Conservation (phyloP, 2,329 filamentous ascomycete genomes). For the Zarea fungicola region DNA sequence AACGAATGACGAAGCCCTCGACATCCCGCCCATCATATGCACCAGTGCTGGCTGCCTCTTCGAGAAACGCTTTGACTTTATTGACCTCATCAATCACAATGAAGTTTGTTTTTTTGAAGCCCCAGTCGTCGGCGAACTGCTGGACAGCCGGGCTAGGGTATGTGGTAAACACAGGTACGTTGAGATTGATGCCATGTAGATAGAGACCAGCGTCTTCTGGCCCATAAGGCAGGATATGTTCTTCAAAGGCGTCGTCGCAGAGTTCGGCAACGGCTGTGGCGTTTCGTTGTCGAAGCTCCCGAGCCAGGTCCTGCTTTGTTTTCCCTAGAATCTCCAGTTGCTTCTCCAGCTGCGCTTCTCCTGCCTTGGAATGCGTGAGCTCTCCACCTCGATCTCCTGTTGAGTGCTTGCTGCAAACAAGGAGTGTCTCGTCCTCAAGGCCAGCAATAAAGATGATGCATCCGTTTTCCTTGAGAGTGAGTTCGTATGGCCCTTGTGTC, state of each 20-base stretch:
- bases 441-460: conserved; percentile 98
- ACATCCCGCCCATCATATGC: conserved; percentile 88
- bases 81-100: conserved; percentile 69
- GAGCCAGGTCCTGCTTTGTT: conserved; percentile 71
- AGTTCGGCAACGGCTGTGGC: conserved; percentile 93
- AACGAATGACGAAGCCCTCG: conserved; percentile 94
- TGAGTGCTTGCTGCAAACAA: conserved; percentile 99
- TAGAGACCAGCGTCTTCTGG: conserved; percentile 83
- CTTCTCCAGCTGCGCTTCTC: conserved; percentile 73
- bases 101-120: conserved; percentile 83
- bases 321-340: conserved; percentile 76
- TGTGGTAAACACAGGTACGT: conserved; percentile 85
- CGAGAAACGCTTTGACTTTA: conserved; percentile 74
- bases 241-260: conserved; percentile 93
- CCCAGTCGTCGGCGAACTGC: conserved; percentile 85
- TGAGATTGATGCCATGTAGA: conserved; percentile 92
- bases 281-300: conserved; percentile 71
- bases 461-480: conserved; percentile 98
- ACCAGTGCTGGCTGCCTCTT: conserved; percentile 80
- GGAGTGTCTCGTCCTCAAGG: conserved; percentile 77
- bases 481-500: conserved; percentile 84
- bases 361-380: conserved; percentile 76
- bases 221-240: conserved; percentile 89
- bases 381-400: conserved; percentile 68
- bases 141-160: conserved; percentile 81